A percentile compares a stretch with the other conserved stretches of the same genome.
phyloP scores from a whole-genome alignment of 805 yeast species.

The Nakazawaea wyomingensis region DNA sequence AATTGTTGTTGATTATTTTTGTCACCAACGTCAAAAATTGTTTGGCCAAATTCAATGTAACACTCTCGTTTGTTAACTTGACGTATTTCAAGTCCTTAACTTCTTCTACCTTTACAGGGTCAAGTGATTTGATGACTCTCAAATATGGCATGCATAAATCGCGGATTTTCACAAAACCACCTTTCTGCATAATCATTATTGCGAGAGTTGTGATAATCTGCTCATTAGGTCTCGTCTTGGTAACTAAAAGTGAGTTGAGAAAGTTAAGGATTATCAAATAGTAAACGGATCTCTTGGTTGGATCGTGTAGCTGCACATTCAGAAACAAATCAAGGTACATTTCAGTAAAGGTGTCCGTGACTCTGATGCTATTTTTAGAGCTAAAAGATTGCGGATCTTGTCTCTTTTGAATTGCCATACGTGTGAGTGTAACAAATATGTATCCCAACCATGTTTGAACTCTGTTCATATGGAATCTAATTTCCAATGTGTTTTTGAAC shows the following conservation, averaged over 20 bases:
- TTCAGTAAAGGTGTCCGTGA: constrained; percentile 22
- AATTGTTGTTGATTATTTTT: constrained; percentile 36
- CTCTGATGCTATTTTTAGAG: constrained; percentile 23
- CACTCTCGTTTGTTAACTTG: constrained; percentile 31
- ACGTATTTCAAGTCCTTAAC: constrained; percentile 31
- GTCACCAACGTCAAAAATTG: constrained; percentile 39
- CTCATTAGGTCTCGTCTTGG: constrained; percentile 4
- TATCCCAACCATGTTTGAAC: constrained; percentile 37
- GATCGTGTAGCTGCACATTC: constrained; percentile 17
- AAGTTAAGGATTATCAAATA: constrained; percentile 21
- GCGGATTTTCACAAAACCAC: constrained; percentile 14
- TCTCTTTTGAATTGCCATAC: constrained; percentile 31
- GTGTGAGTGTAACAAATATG: constrained; percentile 24
- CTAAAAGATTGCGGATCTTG: constrained; percentile 33
- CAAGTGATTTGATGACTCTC: constrained; percentile 18
- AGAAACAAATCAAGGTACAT: constrained; percentile 15
- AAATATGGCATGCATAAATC: constrained; percentile 18
- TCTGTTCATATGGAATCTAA: constrained; percentile 45
- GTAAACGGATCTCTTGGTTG: constrained; percentile 22
- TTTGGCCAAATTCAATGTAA: constrained; percentile 34
- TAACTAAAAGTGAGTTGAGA: constrained; percentile 34
- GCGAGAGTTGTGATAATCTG: constrained; percentile 12
- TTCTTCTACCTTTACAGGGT: constrained; percentile 22
- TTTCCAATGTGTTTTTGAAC: constrained; percentile 55
- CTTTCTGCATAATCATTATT: constrained; percentile 13